phyloP scores from a whole-genome alignment of 1,284 basidiomycete species.

The Cystobasidium sp. region DNA sequence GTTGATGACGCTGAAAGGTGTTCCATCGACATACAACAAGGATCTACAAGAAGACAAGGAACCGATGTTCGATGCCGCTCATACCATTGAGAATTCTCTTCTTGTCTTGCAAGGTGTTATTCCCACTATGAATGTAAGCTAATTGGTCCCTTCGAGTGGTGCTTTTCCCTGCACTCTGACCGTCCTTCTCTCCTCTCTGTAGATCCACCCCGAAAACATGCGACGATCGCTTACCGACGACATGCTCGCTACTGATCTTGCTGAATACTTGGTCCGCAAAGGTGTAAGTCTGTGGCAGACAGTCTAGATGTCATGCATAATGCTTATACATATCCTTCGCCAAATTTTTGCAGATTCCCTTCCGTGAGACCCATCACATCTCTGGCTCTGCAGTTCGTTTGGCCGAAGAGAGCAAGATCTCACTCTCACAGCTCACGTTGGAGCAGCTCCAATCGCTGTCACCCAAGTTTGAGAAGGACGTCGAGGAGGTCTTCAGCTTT shows the following conservation, averaged over 20 bases:
- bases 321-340: too few relatives aligned
- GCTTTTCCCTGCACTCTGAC: too few relatives aligned
- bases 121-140: constrained; percentile 76
- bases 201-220: constrained; percentile 92
- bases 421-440: constrained; percentile 78
- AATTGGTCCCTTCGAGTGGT: background rate
- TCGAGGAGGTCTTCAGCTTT: constrained; percentile 79
- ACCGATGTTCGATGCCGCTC: constrained; percentile 90
- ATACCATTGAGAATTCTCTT: constrained; percentile 85
- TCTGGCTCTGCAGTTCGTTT: constrained; percentile 94
- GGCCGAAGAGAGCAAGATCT: constrained; percentile 79
- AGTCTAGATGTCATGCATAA: constrained; percentile 5
- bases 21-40: constrained; percentile 99
- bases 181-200: constrained; percentile 10
- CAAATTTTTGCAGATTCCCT: constrained; percentile 74
- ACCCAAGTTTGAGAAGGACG: constrained; percentile 81
- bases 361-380: constrained; percentile 98
- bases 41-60: constrained; percentile 99
- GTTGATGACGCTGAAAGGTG: constrained; percentile 94
- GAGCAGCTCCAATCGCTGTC: constrained; percentile 77
- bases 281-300: constrained; percentile 67
- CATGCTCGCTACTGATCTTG: constrained; percentile 94
- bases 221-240: constrained; percentile 87
- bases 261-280: constrained; percentile 97
- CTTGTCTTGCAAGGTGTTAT: constrained; percentile 94